These are phyloP conservation scores for Neurospora tetrasperma DNA, from an alignment of 495 filamentous ascomycete species.

Conservation along the genomic window DNA sequence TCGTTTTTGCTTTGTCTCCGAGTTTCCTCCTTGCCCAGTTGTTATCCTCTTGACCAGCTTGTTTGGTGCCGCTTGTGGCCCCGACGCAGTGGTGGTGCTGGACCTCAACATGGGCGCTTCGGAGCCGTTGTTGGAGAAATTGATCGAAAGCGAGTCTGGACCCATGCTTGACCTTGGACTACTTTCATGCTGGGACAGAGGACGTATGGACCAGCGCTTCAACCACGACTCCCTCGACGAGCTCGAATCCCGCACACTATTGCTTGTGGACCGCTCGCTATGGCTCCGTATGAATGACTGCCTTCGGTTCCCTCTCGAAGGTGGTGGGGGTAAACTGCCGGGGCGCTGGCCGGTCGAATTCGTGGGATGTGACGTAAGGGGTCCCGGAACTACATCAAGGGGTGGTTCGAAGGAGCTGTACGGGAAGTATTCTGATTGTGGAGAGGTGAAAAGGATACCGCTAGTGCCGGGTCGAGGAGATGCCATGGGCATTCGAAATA, in stretches of 20 bases:
- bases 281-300: constrained; percentile 34
- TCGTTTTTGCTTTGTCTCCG: constrained; percentile 25
- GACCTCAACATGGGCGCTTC: constrained; percentile 50
- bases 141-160: constrained; percentile 58
- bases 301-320: constrained; percentile 27
- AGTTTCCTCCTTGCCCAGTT: constrained; percentile 43
- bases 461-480: constrained; percentile 34
- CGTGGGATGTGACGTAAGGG: constrained; percentile 23
- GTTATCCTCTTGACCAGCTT: constrained; percentile 80
- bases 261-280: constrained; percentile 27
- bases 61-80: constrained; percentile 50
- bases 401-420: constrained; percentile 22
- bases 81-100: constrained; percentile 16
- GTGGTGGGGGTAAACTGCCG: constrained; percentile 18
- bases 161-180: constrained; percentile 48
- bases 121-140: constrained; percentile 57
- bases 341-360: constrained; percentile 16
- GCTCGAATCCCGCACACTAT: constrained; percentile 36
- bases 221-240: constrained; percentile 65
- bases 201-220: constrained; percentile 57
- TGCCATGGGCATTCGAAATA: constrained; percentile 21
- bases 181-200: constrained; percentile 64
- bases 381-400: constrained; percentile 13
- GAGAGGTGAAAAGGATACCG: constrained; percentile 20
- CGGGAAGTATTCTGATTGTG: constrained; percentile 24